Conservation (phyloP, 495 filamentous ascomycete genomes). For the Tuber umbilicatum region DNA sequence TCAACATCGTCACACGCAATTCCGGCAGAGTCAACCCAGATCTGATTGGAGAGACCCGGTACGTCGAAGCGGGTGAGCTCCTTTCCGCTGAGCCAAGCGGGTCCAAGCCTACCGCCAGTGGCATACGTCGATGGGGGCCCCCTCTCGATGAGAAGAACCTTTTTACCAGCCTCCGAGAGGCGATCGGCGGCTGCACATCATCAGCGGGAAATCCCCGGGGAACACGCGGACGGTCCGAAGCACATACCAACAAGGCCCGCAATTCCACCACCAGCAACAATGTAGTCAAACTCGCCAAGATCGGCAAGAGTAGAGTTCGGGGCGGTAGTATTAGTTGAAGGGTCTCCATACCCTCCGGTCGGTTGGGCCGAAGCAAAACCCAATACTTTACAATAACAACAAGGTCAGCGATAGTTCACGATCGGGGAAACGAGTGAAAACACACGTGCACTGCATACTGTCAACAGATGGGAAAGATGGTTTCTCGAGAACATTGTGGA, state of each 20-base stretch:
- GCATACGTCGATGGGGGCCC: conserved; percentile 56
- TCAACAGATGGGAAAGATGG: conserved; percentile 21
- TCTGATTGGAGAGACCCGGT: conserved; percentile 69
- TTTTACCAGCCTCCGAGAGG: conserved; percentile 57
- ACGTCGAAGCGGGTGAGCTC: conserved; percentile 70
- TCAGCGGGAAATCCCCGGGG: not conserved
- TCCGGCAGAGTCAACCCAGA: conserved; percentile 57
- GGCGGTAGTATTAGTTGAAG: too few relatives aligned
- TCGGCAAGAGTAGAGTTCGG: conserved; percentile 49
- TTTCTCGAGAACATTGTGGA: conserved; percentile 25
- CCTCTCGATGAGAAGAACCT: conserved; percentile 61
- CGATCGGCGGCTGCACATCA: conserved; percentile 51
- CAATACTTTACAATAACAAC: conserved; percentile 6
- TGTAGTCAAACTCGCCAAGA: conserved; percentile 57
- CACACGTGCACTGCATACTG: conserved; percentile 18
- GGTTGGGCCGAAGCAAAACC: conserved; percentile 31
- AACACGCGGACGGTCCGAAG: not conserved
- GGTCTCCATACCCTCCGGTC: too few relatives aligned
- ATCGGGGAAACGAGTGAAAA: not conserved
- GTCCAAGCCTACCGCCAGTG: conserved; percentile 51
- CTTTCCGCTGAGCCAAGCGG: conserved; percentile 59
- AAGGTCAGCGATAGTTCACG: conserved; percentile 6
- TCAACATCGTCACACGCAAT: conserved; percentile 63
- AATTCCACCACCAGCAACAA: conserved; percentile 60
- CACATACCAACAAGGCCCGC: conserved; percentile 53